phyloP scores from a whole-genome alignment of 768 basidiomycete species.

The Tylopilus intermedius region DNA sequence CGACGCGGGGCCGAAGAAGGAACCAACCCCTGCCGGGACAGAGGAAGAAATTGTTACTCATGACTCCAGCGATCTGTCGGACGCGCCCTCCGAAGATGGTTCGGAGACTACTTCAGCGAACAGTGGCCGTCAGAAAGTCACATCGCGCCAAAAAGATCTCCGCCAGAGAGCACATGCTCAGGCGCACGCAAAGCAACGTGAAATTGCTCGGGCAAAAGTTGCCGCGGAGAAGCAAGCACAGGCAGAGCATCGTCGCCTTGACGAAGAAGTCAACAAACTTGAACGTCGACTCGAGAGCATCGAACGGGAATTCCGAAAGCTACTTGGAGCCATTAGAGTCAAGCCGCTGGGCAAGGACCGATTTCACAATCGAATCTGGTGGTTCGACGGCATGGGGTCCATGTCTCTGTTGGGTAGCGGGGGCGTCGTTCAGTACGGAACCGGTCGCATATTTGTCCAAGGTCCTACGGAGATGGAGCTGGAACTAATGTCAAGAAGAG shows the following conservation, averaged over 20 bases:
- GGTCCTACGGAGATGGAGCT: conserved; percentile 82
- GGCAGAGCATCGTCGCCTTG: conserved; percentile 77
- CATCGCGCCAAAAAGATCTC: conserved; percentile 48
- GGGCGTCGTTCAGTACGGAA: conserved; percentile 76
- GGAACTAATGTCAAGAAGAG: conserved; percentile 59
- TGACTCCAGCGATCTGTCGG: conserved; percentile 71
- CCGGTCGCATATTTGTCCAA: conserved; percentile 88
- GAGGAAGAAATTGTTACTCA: conserved; percentile 57
- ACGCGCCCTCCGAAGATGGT: conserved; percentile 57
- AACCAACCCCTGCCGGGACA: conserved; percentile 35
- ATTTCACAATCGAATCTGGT: conserved; percentile 95
- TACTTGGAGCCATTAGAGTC: conserved; percentile 77
- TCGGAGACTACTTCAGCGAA: conserved; percentile 54
- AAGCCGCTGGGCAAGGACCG: conserved; percentile 89
- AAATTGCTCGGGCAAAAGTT: conserved; percentile 71
- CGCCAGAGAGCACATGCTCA: conserved; percentile 50
- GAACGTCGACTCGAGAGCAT: conserved; percentile 79
- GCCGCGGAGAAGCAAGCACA: conserved; percentile 76
- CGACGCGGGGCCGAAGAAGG: conserved; percentile 48
- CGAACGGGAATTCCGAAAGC: conserved; percentile 91
- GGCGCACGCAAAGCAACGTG: conserved; percentile 72
- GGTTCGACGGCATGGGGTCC: conserved; percentile 95
- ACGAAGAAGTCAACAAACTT: conserved; percentile 83
- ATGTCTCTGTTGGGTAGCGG: conserved; percentile 75
- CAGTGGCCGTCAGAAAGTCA: conserved; percentile 38